Evolutionary conservation across 2,329 filamentous ascomycete species (phyloP).

Genomic region (Colletotrichum nymphaeae): DNA sequence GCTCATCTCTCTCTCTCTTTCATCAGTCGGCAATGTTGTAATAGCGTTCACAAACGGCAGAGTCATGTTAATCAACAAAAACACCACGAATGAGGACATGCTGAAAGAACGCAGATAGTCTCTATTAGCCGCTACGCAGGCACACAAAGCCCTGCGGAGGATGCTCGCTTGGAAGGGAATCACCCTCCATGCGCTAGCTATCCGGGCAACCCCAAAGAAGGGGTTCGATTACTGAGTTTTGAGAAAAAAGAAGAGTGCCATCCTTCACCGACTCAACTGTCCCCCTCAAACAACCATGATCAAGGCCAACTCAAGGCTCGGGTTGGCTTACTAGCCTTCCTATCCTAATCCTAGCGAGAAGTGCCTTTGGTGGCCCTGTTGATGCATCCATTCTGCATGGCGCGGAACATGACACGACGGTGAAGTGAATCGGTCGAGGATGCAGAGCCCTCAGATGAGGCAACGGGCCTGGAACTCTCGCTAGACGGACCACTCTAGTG

Average conservation of each 20-base stretch:
- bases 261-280: neutral
- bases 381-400: constrained; percentile 20
- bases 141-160: neutral
- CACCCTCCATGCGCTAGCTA: neutral
- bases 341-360: neutral
- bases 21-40: neutral
- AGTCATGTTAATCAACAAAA: constrained; percentile 36
- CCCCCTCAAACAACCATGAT: neutral
- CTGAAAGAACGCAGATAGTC: constrained; percentile 28
- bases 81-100: neutral
- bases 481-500: constrained; percentile 23
- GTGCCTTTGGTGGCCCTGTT: neutral
- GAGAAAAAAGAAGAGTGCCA: neutral
- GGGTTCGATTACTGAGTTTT: constrained; percentile 1
- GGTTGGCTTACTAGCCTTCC: neutral
- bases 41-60: neutral
- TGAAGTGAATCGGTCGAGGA: neutral
- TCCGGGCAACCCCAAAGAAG: neutral
- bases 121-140: constrained; percentile 22
- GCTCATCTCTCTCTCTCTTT: neutral
- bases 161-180: neutral
- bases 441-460: neutral
- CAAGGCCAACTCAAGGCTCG: neutral
- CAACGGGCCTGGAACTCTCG: neutral
- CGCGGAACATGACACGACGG: constrained; percentile 1